Base-by-base conservation (phyloP, 345 rosid genomes). In the Camelina laxa region DNA sequence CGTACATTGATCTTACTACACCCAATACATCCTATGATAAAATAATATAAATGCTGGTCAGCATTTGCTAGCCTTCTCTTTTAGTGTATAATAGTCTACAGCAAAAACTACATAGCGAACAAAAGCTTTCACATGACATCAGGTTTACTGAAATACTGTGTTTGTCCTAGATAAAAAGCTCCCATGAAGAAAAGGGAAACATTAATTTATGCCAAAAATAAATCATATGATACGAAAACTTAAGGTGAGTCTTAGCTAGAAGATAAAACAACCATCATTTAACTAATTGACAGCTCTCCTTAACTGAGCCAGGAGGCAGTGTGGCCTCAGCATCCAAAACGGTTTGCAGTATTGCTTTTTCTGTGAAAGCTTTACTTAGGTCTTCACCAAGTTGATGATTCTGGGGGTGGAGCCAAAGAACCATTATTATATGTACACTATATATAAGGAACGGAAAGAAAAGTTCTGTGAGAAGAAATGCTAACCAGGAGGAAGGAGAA, bases 311-410 rank as follows among this genome's bases (percentile, higher is more conserved):
- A 42, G 64, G 27, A n/a, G 87, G 61, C 55, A 78, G 65, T 55
- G 80, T 80, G 72, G 76, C 82, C 77, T 89, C 97, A 2, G 85
- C 82, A 64, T 88, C 86, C 17, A 86, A 41, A 72, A 88, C 80
- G 48, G 75, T 85, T 67, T 87, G 88, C 56, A 91, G 73, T 65
- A 87, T 85, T 59, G 86, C 73, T 79, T 90, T 80, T 67, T 94
- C 98, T 9, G 97, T 77, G 81, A 90, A 94, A 73, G 97, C 98
- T 83, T 87, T 85, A 64, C 91, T 92, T 67, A 94, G 65, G 82
- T 94, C 98, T 79, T 88, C 96, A 27, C 97, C 96, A 33, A 91
- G 87, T 80, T 87, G 86, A 79, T 91, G 85, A 79, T 80, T 82
- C 98, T 94, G 87, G 60, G 24, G 9, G 36, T 54, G 11, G 20